Base-by-base conservation (phyloP, 2,329 filamentous ascomycete genomes). In the Xylaria sp. region DNA sequence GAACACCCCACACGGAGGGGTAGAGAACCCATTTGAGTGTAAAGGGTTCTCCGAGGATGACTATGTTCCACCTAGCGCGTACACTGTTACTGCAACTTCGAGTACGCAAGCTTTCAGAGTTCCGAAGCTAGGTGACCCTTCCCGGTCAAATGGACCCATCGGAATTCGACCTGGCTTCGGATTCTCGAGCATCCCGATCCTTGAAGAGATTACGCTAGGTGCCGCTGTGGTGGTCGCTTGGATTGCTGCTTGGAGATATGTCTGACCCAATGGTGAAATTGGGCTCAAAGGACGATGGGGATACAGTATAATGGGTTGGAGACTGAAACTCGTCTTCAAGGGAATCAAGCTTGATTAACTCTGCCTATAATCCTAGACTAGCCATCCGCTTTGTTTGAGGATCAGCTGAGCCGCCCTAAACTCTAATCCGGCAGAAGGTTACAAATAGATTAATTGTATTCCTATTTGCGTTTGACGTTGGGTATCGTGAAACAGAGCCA, bases 81-180 rank as follows among this genome's bases (percentile, higher is more conserved):
- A 62, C 46, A 62, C 44, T n/a, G 48, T 52, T 12, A 51, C 48
- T 15, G 20, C 46, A 41, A 51, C 59, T 50, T 51, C 44, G 32
- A 62, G 48, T 37, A 52, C 46, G 7, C 23, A 25, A 39, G 48
- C 46, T 13, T 62, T 58, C 23, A 34, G 18, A 13, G 7, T 18
- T 10, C 25, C 55, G 20, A 39, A 50, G 7, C 10, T 44, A 44
- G 56, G 15, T 20, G 54, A 59, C 10, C 58, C 18, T 3, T 44
- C 4, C 10, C 39, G 20, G 20, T 65, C 55, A n/a, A 32, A 28
- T 52, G 56, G 54, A 4, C 44, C 56, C 2, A 59, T 20, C n/a
- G 52, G 41, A 51, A 51, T 50, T 13, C 55, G 34, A 4, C 28
- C 55, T 32, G 55, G 55, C 28, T 41, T 41, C 25, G 52, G 44